Evolutionary conservation across 768 basidiomycete species (phyloP), one percentile per base, ranked within the genome.

Genomic region (Agaricus bisporus): DNA sequence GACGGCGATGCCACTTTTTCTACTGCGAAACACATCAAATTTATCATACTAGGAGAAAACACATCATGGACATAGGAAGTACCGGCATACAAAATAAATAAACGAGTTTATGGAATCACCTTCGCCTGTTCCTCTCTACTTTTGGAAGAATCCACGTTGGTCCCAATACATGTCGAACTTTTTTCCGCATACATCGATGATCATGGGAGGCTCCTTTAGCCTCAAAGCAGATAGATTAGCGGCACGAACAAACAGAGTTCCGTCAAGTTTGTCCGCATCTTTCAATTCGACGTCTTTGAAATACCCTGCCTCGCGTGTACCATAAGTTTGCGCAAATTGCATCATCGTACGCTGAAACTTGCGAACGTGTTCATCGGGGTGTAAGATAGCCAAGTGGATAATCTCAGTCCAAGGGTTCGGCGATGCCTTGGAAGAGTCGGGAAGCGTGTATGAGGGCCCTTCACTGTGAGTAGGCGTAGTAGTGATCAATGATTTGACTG

Each of bases 401-500:
- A 87, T 66, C 14, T 76, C 68, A 11, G 78, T 69, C 87, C 85
- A 87, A 2, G 78, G 71, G 55, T 86, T 83, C 9, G 82, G 75
- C 17, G 65, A 71, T 20, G 61, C 35, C 3, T 70, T 68, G 2
- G 26, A 29, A n/a, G 18, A n/a, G 9, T 32, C 5, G 18, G 29
- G n/a, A 14, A 17, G n/a, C 12, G 12, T 1, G n/a, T 17, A 5
- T 38, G 11, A 14, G 8, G 11, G 37, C 61, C 66, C 43, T n/a
- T n/a, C n/a, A 10, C 10, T 29, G 29, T 29, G 29, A 29, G 29
- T 29, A 57, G 55, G 4, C 59, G 29, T 14, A 11, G 48, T 41
- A 28, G 26, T 26, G 4, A 32, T 28, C 3, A 57, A 41, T 15
- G 48, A 52, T 32, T 43, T 54, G 26, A 42, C 29, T 5, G 29